Conservation (phyloP, 2,329 filamentous ascomycete genomes). For the Hyphodiscus sp. region DNA sequence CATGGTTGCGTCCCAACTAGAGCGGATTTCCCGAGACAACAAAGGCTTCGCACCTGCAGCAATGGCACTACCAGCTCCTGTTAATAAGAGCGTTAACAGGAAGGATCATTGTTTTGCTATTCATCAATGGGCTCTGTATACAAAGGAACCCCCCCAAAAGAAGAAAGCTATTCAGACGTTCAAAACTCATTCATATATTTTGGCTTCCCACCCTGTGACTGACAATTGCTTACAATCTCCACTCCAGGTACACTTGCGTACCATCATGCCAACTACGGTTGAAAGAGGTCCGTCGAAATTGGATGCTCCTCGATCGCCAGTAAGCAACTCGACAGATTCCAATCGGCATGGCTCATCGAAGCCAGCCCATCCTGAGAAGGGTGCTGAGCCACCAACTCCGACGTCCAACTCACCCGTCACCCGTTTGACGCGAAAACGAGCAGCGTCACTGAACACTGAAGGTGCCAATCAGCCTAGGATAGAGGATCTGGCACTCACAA, state of each 20-base stretch:
- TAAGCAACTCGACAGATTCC: constrained; percentile 26
- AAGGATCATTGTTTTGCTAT: constrained; percentile 29
- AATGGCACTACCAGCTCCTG: constrained; percentile 24
- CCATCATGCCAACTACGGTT: constrained; percentile 21
- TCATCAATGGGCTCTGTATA: constrained; percentile 26
- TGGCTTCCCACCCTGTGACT: constrained; percentile 6
- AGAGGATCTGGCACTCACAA: constrained; percentile 25
- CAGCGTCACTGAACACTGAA: constrained; percentile 26
- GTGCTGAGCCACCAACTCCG: constrained; percentile 18
- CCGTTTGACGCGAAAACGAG: constrained; percentile 29
- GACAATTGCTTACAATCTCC: constrained; percentile 5
- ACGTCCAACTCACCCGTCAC: constrained; percentile 18
- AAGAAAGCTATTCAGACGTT: constrained; percentile 28
- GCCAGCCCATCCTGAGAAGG: constrained; percentile 20
- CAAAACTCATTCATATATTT: constrained; percentile 14
- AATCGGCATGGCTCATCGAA: constrained; percentile 22
- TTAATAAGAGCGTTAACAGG: constrained; percentile 18
- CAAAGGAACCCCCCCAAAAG: constrained; percentile 26
- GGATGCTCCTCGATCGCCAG: constrained; percentile 20
- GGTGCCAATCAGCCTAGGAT: constrained; percentile 25
- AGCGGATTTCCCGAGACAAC: constrained; percentile 30
- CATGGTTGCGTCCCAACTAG: constrained; percentile 16
- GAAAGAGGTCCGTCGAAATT: constrained; percentile 14
- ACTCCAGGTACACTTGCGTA: constrained; percentile 6
- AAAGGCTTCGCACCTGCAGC: constrained; percentile 26